Percentiles rank a stretch among this genome's conserved stretches.
Evolutionary conservation across 495 filamentous ascomycete species (phyloP).

Genomic region (Terfezia claveryi): DNA sequence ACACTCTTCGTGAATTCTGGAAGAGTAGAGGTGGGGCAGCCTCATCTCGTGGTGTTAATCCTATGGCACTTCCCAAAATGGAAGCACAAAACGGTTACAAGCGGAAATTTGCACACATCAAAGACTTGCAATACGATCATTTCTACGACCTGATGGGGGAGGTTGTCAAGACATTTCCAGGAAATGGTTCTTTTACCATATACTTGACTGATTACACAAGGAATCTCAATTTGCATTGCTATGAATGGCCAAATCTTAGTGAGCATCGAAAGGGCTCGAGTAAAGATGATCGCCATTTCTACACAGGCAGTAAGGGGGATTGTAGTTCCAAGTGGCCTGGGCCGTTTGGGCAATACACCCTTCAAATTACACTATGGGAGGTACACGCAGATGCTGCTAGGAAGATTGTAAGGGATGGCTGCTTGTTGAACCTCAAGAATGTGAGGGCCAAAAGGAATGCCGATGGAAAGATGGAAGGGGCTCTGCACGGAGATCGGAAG

Average conservation of each 20-base stretch:
- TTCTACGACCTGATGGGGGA: slow-evolving; percentile 58
- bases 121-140: slow-evolving; percentile 32
- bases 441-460: slow-evolving; percentile 42
- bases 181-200: slow-evolving; percentile 30
- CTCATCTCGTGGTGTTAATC: too few relatives aligned
- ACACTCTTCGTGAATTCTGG: too few relatives aligned
- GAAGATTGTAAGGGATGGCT: slow-evolving; percentile 31
- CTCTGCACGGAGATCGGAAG: slow-evolving; percentile 38
- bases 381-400: slow-evolving; percentile 39
- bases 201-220: slow-evolving; percentile 74
- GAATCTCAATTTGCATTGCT: slow-evolving; percentile 30
- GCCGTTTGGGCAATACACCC: slow-evolving; percentile 49
- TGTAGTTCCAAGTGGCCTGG: slow-evolving; percentile 39
- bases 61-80: too few relatives aligned
- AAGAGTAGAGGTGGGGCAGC: too few relatives aligned
- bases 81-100: too few relatives aligned
- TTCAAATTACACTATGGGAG: slow-evolving; percentile 52
- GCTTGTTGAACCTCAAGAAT: slow-evolving; percentile 47
- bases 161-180: slow-evolving; percentile 42
- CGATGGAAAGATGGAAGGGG: slow-evolving; percentile 42
- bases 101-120: slow-evolving; percentile 39
- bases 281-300: slow-evolving; percentile 15
- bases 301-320: slow-evolving; percentile 3
- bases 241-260: slow-evolving; percentile 24
- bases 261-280: slow-evolving; percentile 17